Conservation (phyloP, 2,329 filamentous ascomycete species). For the Trichoderma endophyticum region DNA sequence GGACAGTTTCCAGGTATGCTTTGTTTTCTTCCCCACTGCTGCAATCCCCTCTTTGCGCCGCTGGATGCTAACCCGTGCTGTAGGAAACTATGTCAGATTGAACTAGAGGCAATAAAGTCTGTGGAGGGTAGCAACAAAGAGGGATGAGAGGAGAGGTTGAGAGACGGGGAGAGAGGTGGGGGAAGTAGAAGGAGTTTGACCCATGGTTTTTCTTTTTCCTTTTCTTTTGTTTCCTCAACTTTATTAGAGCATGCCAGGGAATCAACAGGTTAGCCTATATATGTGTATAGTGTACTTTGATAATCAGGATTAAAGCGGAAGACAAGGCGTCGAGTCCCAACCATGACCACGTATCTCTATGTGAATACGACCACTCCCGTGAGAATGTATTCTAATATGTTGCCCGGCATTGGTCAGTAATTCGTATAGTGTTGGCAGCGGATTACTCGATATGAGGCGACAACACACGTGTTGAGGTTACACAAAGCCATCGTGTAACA, state of each 20-base stretch:
- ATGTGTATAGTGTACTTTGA: conserved; percentile 19
- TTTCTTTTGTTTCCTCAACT: background rate
- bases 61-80: background rate
- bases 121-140: background rate
- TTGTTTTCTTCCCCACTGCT: background rate
- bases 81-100: conserved; percentile 19
- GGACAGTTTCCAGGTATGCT: conserved; percentile 88
- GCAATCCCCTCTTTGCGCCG: background rate
- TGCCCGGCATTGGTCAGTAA: background rate
- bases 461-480: background rate
- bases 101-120: background rate
- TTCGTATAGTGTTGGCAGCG: background rate
- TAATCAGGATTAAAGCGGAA: conserved; percentile 17
- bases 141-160: background rate
- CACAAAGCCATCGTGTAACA: background rate
- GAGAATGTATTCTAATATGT: background rate
- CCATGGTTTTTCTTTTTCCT: background rate
- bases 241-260: conserved; percentile 12
- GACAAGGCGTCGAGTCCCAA: background rate
- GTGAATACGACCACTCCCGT: too few relatives aligned
- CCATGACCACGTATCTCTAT: background rate
- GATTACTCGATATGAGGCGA: background rate
- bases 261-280: conserved; percentile 9
- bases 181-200: background rate
- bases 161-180: background rate